Conservation (phyloP, 257 asterid genomes). For the Gardenia jasminoides region DNA sequence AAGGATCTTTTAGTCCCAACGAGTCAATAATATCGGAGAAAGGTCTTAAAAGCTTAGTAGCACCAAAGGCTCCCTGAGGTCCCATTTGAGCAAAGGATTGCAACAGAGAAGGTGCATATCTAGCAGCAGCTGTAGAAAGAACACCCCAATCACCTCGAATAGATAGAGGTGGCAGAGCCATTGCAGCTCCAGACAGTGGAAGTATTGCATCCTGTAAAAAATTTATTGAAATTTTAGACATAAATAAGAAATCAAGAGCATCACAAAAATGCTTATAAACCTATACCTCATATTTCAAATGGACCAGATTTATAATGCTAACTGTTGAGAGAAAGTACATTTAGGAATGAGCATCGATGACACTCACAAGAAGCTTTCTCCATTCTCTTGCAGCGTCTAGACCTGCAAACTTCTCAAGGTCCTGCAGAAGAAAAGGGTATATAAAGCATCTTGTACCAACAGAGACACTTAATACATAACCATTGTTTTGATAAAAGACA, state of each 20-base stretch:
- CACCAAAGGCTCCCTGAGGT: slow-evolving; percentile 85
- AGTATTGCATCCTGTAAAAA: slow-evolving; percentile 71
- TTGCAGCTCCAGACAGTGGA: slow-evolving; percentile 88
- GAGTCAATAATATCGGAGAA: slow-evolving; percentile 81
- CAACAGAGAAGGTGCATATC: slow-evolving; percentile 84
- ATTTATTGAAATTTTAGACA: slow-evolving; percentile 11
- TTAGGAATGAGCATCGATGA: slow-evolving; percentile 10
- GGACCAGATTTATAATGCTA: neutral
- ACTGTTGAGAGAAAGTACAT: neutral
- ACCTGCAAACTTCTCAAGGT: slow-evolving; percentile 84
- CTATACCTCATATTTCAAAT: neutral
- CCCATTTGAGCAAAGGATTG: slow-evolving; percentile 95
- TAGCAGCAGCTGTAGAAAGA: slow-evolving; percentile 83
- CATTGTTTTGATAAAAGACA: neutral
- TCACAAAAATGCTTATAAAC: neutral
- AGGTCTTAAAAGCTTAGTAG: slow-evolving; percentile 88
- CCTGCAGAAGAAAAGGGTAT: slow-evolving; percentile 43
- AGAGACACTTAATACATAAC: neutral
- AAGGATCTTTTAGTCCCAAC: slow-evolving; percentile 72
- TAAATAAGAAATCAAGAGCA: neutral
- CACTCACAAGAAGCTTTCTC: slow-evolving; percentile 90
- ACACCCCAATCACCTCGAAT: slow-evolving; percentile 91
- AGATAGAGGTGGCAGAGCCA: slow-evolving; percentile 96
- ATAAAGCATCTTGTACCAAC: slow-evolving; percentile 6
- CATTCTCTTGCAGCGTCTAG: slow-evolving; percentile 82